Evolutionary conservation across 169 alveolate genomes (phyloP).

Genomic region (Plasmodium coatneyi): DNA sequence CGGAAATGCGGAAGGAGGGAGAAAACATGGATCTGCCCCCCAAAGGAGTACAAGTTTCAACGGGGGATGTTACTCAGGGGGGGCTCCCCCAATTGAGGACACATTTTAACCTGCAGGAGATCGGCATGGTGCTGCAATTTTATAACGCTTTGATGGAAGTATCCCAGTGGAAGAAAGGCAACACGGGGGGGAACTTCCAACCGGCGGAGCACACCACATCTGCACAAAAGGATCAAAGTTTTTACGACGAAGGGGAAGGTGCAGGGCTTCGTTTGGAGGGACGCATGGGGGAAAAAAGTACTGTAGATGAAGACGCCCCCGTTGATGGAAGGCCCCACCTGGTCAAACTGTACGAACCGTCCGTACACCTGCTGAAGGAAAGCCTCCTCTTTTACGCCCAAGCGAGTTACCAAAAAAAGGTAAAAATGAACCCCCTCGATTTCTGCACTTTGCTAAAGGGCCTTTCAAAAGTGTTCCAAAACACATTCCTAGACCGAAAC

Average conservation of each 20-base stretch:
- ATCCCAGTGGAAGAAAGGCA: neutral
- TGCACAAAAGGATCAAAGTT: too few species aligned
- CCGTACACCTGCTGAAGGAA: constrained; percentile 18
- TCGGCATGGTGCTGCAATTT: constrained; percentile 67
- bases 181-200: neutral
- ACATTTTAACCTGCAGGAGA: constrained; percentile 51
- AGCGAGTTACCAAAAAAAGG: neutral
- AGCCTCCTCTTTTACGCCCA: constrained; percentile 16
- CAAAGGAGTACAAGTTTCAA: neutral
- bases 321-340: neutral
- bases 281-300: neutral
- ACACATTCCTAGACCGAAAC: constrained; percentile 15
- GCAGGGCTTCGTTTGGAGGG: too few species aligned
- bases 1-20: neutral
- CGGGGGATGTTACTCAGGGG: neutral
- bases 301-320: neutral
- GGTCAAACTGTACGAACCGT: neutral
- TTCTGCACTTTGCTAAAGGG: constrained; percentile 51
- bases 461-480: neutral
- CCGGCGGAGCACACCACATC: too few species aligned
- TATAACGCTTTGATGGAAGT: constrained; percentile 1
- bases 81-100: neutral
- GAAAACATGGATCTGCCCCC: neutral
- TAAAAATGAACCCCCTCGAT: constrained; percentile 23
- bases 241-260: too few species aligned